Evolutionary conservation across 164 flowering plant genomes (phyloP).

Genomic region (Umbellularia californica): DNA sequence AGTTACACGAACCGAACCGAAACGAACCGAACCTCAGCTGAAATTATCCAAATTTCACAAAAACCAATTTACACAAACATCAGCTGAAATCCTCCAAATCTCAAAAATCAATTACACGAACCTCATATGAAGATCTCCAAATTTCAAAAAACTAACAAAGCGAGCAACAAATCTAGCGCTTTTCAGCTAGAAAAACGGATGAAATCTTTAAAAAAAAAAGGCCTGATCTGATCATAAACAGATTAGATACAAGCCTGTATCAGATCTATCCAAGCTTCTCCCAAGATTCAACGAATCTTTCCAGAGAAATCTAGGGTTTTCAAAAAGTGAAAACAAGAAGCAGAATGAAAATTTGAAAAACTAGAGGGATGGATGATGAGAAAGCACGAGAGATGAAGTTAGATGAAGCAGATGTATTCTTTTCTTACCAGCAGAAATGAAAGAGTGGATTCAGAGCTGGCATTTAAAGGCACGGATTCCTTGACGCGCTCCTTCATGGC

Average conservation of each 20-base stretch:
- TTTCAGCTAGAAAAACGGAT: background rate
- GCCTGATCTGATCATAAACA: background rate
- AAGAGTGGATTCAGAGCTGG: background rate
- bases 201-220: background rate
- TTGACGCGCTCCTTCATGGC: conserved; percentile 16
- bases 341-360: too few relatives aligned
- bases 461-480: conserved; percentile 8
- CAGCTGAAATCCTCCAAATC: background rate
- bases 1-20: too few relatives aligned
- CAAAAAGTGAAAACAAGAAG: too few relatives aligned
- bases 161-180: background rate
- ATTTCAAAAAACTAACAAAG: background rate
- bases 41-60: too few relatives aligned
- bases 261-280: background rate
- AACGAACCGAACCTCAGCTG: too few relatives aligned
- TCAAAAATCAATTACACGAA: background rate
- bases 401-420: background rate
- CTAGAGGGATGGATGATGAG: background rate
- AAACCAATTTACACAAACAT: background rate
- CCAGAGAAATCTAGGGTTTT: background rate
- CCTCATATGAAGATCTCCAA: background rate
- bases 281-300: background rate
- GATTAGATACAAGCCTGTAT: background rate
- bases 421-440: conserved; percentile 5
- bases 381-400: background rate